A percentile compares a stretch with the other conserved stretches of the same genome.
Conservation (phyloP, 2,329 filamentous ascomycete genomes). For the Dactylellina sp. region DNA sequence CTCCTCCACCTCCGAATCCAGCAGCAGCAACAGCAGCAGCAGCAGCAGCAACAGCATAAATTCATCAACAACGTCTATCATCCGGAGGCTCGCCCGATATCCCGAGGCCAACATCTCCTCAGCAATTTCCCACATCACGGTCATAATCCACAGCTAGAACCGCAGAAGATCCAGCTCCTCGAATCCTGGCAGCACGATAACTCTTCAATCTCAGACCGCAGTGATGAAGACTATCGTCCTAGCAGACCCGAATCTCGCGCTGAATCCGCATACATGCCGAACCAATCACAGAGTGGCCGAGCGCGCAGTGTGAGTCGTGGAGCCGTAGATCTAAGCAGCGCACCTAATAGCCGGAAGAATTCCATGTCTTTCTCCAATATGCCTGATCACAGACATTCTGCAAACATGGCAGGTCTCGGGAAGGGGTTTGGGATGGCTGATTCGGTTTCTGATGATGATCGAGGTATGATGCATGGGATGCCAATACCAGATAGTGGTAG, state of each 20-base stretch:
- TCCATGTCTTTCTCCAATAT: constrained; percentile 18
- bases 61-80: constrained; percentile 8
- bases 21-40: constrained; percentile 14
- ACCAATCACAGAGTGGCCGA: constrained; percentile 16
- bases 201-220: constrained; percentile 19
- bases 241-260: constrained; percentile 10
- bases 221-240: constrained; percentile 21
- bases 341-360: constrained; percentile 8
- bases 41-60: constrained; percentile 7
- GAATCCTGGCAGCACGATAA: constrained; percentile 30
- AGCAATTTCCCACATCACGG: constrained; percentile 12
- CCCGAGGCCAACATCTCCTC: constrained; percentile 9
- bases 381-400: constrained; percentile 4
- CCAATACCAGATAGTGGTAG: constrained; percentile 14
- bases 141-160: constrained; percentile 1
- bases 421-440: constrained; percentile 32
- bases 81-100: neutral
- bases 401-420: constrained; percentile 2
- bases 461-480: constrained; percentile 34
- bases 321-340: constrained; percentile 24
- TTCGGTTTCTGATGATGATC: constrained; percentile 33
- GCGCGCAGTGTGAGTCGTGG: constrained; percentile 10
- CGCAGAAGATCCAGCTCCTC: constrained; percentile 1
- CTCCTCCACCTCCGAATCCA: constrained; percentile 3
- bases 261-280: constrained; percentile 14